phyloP scores from a whole-genome alignment of 2,329 filamentous ascomycete genomes.

The Elsinoe perseae region DNA sequence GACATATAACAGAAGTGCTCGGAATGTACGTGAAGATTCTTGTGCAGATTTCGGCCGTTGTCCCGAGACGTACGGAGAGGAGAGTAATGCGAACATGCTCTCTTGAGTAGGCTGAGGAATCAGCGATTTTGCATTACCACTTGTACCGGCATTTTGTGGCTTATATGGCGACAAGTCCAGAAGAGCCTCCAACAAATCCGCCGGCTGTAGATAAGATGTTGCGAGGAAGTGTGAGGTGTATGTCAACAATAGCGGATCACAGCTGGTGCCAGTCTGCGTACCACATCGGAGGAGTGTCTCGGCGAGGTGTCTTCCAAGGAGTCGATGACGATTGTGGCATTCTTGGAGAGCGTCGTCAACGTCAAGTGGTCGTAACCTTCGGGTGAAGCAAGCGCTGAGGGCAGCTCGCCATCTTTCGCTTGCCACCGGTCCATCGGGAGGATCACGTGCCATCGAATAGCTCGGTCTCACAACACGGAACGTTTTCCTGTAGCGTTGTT shows the following conservation, averaged over 20 bases:
- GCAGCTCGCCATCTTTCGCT: conserved; percentile 18
- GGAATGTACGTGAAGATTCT: conserved; percentile 21
- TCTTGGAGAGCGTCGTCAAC: conserved; percentile 15
- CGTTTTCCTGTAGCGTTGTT: too few species aligned
- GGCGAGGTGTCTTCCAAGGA: conserved; percentile 13
- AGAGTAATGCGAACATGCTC: conserved; percentile 26
- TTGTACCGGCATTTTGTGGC: background rate
- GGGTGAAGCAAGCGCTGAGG: conserved; percentile 15
- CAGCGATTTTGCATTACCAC: background rate
- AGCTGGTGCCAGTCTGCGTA: background rate
- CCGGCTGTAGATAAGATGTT: conserved; percentile 21
- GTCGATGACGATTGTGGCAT: conserved; percentile 6
- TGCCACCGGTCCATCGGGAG: background rate
- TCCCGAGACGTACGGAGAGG: conserved; percentile 22
- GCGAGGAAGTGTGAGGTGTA: conserved; percentile 26
- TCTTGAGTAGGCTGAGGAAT: conserved; percentile 28
- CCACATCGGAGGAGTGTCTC: conserved; percentile 15
- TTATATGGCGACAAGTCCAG: conserved; percentile 24
- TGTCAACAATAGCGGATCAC: conserved; percentile 25
- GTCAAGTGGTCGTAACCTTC: conserved; percentile 16
- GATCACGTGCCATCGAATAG: background rate
- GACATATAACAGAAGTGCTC: conserved; percentile 26
- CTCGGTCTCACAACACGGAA: too few species aligned
- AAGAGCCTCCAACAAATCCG: conserved; percentile 26
- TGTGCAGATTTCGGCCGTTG: conserved; percentile 19